These are phyloP conservation scores for Phytophthora uliginosa DNA, from an alignment of 352 stramenopile species.

Conservation along the genomic window DNA sequence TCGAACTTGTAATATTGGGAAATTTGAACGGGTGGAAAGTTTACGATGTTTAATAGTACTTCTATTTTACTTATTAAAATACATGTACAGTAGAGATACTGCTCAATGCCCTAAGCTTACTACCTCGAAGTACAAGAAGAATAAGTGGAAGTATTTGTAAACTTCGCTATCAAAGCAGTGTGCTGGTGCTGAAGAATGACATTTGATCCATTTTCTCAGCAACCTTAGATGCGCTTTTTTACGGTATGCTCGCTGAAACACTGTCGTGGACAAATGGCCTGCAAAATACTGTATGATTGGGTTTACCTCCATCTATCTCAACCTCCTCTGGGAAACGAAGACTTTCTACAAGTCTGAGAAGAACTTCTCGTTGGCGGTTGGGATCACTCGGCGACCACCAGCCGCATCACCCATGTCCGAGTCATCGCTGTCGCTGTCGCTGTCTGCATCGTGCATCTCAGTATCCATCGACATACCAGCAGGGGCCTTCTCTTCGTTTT, in stretches of 20 bases:
- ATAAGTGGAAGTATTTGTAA: too few relatives aligned
- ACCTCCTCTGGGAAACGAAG: background rate
- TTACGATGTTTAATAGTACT: too few relatives aligned
- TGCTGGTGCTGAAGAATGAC: background rate
- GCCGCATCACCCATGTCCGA: slow-evolving; percentile 48
- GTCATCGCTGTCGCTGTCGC: slow-evolving; percentile 76
- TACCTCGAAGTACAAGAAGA: too few relatives aligned
- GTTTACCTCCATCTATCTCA: slow-evolving; percentile 34
- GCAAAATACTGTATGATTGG: slow-evolving; percentile 41
- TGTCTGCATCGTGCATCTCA: slow-evolving; percentile 92
- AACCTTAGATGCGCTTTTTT: too few relatives aligned
- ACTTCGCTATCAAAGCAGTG: background rate
- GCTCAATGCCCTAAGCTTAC: too few relatives aligned
- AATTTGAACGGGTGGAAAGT: background rate
- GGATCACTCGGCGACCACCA: slow-evolving; percentile 60
- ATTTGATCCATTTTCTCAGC: too few relatives aligned
- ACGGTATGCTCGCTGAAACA: too few relatives aligned
- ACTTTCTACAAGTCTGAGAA: slow-evolving; percentile 82
- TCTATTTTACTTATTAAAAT: too few relatives aligned
- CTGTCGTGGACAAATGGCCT: background rate
- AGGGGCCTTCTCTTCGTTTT: slow-evolving; percentile 59
- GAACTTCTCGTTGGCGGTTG: slow-evolving; percentile 82
- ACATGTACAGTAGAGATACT: too few relatives aligned
- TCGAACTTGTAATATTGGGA: background rate
- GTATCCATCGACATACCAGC: slow-evolving; percentile 46